Evolutionary conservation across 2,329 filamentous ascomycete genomes (phyloP), one percentile per base, ranked within the genome.

Genomic region (Talaromyces sp.): DNA sequence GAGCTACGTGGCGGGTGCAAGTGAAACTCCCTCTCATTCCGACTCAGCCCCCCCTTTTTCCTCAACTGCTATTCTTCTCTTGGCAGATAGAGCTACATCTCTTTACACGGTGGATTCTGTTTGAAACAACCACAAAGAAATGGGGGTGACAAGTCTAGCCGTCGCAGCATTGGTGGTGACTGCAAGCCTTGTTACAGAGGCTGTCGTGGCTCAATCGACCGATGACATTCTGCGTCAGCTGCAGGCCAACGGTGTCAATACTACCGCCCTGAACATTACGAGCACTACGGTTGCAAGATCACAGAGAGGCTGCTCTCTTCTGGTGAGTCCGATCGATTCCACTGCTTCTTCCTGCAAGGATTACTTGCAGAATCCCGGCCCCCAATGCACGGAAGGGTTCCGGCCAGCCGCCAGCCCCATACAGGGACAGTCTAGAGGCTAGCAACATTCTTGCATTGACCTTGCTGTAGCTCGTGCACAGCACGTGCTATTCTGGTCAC

Each of bases 241-340:
- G 8, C 33, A 48, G n/a, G 53, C 53, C 35, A 56, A 56, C 53
- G 53, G 53, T 13, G 40, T 56, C 31, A 48, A 56, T 31, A 56
- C 17, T 13, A 48, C 53, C 13, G 31, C 46, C 5, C 11, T 56
- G 15, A 56, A 55, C 40, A 46, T 31, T 28, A 36, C 43, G 17
- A 19, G 45, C 28, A 19, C 33, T 15, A 28, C 6, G 13, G 19
- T 8, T 3, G 1, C 39, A 8, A 17, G 39, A 43, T 33, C 53
- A 10, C 33, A 36, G 21, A 39, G 28, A 28, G 53, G 35, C n/a
- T 55, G 50, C 43, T 50, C 36, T 50, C n/a, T 46, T 17, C 41
- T 56, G 21, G 53, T 56, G 33, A 56, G 53, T 56, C 10, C 35
- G 8, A n/a, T 22, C 19, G n/a, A 25, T 17, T 52, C 5, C 25